Evolutionary conservation across 2,329 filamentous ascomycete genomes (phyloP).

Genomic region (Trichoderma semiorbis): DNA sequence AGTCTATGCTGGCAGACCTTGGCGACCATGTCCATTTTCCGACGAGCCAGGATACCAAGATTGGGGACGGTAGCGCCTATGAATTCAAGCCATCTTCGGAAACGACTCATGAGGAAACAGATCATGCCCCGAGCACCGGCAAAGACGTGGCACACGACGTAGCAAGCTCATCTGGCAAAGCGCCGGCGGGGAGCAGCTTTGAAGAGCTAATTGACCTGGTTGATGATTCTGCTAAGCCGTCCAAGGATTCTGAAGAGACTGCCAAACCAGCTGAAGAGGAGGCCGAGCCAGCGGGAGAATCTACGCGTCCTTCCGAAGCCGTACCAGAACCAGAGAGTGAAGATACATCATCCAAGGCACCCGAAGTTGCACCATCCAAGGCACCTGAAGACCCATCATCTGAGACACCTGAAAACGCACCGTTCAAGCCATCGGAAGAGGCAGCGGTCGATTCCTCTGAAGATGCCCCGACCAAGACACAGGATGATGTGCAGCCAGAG

Average conservation of each 20-base stretch:
- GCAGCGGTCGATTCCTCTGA: not conserved
- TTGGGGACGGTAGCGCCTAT: conserved; percentile 6
- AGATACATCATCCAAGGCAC: not conserved
- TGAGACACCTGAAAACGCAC: not conserved
- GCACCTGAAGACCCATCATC: not conserved
- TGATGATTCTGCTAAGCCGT: not conserved
- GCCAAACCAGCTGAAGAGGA: not conserved
- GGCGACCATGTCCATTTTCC: conserved; percentile 24
- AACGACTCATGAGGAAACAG: not conserved
- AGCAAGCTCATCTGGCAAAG: not conserved
- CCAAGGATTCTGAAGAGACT: not conserved
- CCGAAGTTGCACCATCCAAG: not conserved
- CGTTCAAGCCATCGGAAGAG: not conserved
- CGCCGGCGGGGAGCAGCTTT: not conserved
- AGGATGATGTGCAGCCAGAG: not conserved
- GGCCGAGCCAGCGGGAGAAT: not conserved
- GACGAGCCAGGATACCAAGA: conserved; percentile 15
- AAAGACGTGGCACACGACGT: not conserved
- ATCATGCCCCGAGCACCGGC: not conserved
- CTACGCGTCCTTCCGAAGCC: not conserved
- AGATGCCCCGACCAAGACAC: not conserved
- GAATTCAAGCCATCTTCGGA: not conserved
- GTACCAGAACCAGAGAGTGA: not conserved
- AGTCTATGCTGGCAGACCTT: conserved; percentile 41
- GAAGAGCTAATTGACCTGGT: not conserved